Percentiles rank a stretch among this genome's conserved stretches.
phyloP scores from a whole-genome alignment of 768 basidiomycete species.

The Psilocybe subaeruginosa region DNA sequence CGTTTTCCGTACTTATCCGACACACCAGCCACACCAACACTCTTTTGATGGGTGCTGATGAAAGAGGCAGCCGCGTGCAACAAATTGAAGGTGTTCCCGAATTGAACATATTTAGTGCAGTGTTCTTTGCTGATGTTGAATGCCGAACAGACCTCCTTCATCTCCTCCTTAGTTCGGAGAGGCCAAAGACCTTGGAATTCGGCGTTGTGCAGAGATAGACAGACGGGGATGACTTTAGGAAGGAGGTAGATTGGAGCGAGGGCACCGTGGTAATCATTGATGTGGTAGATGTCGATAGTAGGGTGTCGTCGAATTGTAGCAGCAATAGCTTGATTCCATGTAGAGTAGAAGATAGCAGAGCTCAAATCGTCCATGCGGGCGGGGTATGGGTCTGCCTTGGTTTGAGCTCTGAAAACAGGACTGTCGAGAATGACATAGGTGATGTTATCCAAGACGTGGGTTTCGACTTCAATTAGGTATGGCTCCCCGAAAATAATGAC shows the following conservation, averaged over 20 bases:
- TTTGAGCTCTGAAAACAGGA: constrained; percentile 96
- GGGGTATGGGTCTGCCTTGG: constrained; percentile 94
- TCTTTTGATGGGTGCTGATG: constrained; percentile 92
- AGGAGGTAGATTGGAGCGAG: constrained; percentile 90
- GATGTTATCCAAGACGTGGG: constrained; percentile 91
- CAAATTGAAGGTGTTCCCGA: constrained; percentile 97
- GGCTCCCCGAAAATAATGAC: constrained; percentile 96
- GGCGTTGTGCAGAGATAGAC: constrained; percentile 93
- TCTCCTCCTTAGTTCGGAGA: constrained; percentile 94
- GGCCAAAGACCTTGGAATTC: constrained; percentile 99
- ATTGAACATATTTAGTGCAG: constrained; percentile 96
- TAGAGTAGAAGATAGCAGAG: constrained; percentile 97
- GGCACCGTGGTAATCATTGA: constrained; percentile 96
- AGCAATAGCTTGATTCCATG: constrained; percentile 97
- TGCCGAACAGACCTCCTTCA: constrained; percentile 97
- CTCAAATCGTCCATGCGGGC: constrained; percentile 97
- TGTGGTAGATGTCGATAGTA: constrained; percentile 90
- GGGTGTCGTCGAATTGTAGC: constrained; percentile 87
- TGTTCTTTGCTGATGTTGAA: constrained; percentile 97
- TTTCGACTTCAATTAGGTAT: constrained; percentile 95
- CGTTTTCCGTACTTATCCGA: constrained; percentile 98
- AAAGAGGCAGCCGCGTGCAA: constrained; percentile 92
- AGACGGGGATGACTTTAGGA: constrained; percentile 88
- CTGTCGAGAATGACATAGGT: constrained; percentile 94
- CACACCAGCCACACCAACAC: constrained; percentile 92